Evolutionary conservation across 2,329 filamentous ascomycete genomes (phyloP).

Genomic region (Periglandula ipomoeae): DNA sequence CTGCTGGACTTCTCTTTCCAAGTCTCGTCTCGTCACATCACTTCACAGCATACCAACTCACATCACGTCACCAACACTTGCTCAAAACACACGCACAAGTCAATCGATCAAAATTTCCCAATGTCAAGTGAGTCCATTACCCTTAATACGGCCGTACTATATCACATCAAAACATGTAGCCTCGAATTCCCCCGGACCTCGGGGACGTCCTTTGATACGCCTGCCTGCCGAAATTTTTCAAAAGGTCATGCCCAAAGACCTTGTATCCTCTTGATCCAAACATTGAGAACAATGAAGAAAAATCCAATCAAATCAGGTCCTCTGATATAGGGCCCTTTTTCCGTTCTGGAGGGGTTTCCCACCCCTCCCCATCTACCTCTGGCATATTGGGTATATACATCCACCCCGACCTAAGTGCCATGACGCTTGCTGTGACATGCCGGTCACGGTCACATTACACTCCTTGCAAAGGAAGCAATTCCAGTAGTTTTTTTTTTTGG

Average conservation of each 20-base stretch:
- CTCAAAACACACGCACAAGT: background rate
- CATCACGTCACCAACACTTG: background rate
- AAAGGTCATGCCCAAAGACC: background rate
- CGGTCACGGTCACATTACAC: background rate
- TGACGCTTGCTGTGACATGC: background rate
- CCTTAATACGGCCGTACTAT: background rate
- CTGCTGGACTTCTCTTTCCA: background rate
- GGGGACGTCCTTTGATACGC: background rate
- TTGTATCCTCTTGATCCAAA: background rate
- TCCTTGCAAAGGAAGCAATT: background rate
- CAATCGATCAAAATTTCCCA: background rate
- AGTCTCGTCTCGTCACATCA: background rate
- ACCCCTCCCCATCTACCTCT: slow-evolving; percentile 3
- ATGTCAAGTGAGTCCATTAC: background rate
- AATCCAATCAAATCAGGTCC: background rate
- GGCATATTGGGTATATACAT: slow-evolving; percentile 7
- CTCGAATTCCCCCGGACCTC: background rate
- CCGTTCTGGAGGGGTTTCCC: background rate
- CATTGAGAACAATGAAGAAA: background rate
- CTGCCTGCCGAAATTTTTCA: background rate
- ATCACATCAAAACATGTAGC: background rate
- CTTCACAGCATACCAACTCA: background rate
- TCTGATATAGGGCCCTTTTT: background rate
- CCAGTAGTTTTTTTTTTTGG: background rate
- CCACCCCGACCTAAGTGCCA: background rate